A percentile compares a stretch with the other conserved stretches of the same genome.
These are phyloP conservation scores for Daedaleopsis sinensis DNA, from an alignment of 768 basidiomycete genomes.

Conservation along the genomic window DNA sequence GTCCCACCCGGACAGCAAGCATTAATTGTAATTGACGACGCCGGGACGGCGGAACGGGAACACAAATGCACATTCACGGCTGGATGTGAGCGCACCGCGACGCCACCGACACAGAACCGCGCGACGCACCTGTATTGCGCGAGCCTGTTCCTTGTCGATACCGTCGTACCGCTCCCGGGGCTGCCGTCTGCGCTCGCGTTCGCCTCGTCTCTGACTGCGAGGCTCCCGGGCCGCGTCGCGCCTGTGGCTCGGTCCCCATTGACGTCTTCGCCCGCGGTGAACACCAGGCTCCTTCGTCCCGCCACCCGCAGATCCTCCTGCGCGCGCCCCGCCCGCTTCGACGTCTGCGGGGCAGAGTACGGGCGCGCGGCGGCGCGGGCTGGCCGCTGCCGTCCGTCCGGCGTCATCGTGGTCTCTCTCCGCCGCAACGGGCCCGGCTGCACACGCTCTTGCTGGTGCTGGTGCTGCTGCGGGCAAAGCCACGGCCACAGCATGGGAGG, in stretches of 20 bases:
- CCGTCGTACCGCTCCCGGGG: constrained; percentile 1
- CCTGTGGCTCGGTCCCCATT: constrained; percentile 1
- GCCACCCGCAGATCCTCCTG: constrained; percentile 28
- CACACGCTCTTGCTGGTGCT: neutral
- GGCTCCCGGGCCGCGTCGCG: neutral
- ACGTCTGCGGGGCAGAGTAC: constrained; percentile 16
- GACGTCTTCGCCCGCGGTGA: constrained; percentile 18
- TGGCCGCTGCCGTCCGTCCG: constrained; percentile 42
- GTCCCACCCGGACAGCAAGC: neutral
- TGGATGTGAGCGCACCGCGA: neutral
- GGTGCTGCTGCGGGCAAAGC: neutral
- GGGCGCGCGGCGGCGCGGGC: neutral
- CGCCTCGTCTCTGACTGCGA: neutral
- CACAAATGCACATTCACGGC: too few species aligned
- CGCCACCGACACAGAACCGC: neutral
- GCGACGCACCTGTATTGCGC: constrained; percentile 31
- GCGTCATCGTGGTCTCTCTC: constrained; percentile 50
- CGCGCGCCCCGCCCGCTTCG: constrained; percentile 14
- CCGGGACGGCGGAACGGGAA: too few species aligned
- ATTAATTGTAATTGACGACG: too few species aligned
- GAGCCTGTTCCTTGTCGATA: constrained; percentile 21
- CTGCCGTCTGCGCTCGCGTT: neutral
- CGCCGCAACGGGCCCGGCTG: constrained; percentile 38
- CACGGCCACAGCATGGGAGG: neutral
- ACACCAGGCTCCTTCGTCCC: constrained; percentile 25